Conservation (phyloP, 371 early-diverging fungal species). For the Capillidium rhysosporum region DNA sequence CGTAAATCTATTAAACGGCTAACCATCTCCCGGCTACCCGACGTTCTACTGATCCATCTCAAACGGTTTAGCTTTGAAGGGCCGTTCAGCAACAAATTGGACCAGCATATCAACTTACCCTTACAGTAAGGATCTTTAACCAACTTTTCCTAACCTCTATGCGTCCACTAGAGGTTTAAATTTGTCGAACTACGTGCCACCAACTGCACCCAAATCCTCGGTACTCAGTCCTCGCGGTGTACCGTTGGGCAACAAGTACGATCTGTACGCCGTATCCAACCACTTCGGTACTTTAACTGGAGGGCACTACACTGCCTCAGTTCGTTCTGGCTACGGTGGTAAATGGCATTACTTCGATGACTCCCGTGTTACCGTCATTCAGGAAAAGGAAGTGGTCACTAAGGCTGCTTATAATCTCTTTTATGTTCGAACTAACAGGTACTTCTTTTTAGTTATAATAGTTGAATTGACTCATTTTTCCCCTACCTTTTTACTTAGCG, state of each 20-base stretch:
- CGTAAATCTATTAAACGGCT: constrained; percentile 57
- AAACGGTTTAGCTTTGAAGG: constrained; percentile 89
- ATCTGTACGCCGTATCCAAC: constrained; percentile 85
- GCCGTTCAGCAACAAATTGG: constrained; percentile 80
- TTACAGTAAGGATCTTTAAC: constrained; percentile 22
- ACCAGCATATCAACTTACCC: constrained; percentile 71
- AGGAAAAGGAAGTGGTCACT: constrained; percentile 30
- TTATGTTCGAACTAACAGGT: constrained; percentile 8
- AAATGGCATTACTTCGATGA: constrained; percentile 93
- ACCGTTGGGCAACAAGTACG: constrained; percentile 23
- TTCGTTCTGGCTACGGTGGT: constrained; percentile 46
- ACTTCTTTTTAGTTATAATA: neutral
- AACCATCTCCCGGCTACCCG: constrained; percentile 60
- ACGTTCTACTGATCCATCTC: constrained; percentile 73
- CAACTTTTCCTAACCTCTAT: constrained; percentile 12
- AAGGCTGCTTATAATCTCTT: constrained; percentile 9
- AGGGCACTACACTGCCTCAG: constrained; percentile 91
- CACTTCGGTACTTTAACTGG: constrained; percentile 81
- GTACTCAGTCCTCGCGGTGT: constrained; percentile 1
- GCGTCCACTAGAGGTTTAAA: constrained; percentile 12
- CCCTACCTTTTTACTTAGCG: neutral
- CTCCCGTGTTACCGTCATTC: constrained; percentile 47
- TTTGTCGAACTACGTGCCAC: constrained; percentile 6
- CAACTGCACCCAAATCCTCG: constrained; percentile 3
- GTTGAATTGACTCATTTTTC: neutral